phyloP scores from a whole-genome alignment of 2,329 filamentous ascomycete genomes.

The Pseudovirgaria hyperparasitica region DNA sequence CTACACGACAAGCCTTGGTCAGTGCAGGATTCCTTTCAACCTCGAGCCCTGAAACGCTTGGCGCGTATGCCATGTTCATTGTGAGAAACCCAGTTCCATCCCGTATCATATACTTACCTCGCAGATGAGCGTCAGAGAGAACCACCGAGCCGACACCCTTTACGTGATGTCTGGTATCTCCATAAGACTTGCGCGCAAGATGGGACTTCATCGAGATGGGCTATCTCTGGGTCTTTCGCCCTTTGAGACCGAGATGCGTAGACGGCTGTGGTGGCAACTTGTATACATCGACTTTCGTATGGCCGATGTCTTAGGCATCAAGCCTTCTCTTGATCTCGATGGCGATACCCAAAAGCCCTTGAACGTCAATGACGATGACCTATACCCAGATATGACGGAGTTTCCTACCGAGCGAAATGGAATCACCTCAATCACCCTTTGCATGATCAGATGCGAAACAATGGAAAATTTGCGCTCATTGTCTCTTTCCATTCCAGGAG shows the following conservation, averaged over 20 bases:
- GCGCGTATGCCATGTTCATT: slow-evolving; percentile 2
- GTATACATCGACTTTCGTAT: background rate
- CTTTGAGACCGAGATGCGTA: slow-evolving; percentile 23
- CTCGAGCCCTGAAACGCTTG: slow-evolving; percentile 1
- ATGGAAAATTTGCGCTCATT: slow-evolving; percentile 2
- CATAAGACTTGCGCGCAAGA: slow-evolving; percentile 40
- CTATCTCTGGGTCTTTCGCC: slow-evolving; percentile 11
- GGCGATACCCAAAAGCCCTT: slow-evolving; percentile 20
- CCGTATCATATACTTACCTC: background rate
- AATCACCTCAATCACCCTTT: slow-evolving; percentile 27
- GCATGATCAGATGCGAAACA: slow-evolving; percentile 2
- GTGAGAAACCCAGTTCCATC: slow-evolving; percentile 1
- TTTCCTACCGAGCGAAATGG: slow-evolving; percentile 12
- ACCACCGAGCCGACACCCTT: no score
- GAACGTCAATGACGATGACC: slow-evolving; percentile 35
- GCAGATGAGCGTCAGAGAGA: no score
- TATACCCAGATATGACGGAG: slow-evolving; percentile 22
- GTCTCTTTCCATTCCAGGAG: background rate
- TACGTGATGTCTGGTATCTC: no score
- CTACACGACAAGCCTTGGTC: slow-evolving; percentile 1
- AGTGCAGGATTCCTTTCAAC: slow-evolving; percentile 2
- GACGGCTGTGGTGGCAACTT: slow-evolving; percentile 22
- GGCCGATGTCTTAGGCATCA: slow-evolving; percentile 1
- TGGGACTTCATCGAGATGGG: slow-evolving; percentile 41
- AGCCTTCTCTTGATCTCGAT: slow-evolving; percentile 1